These are phyloP conservation scores for Colletotrichum godetiae DNA, from an alignment of 2,329 filamentous ascomycete species.

Conservation along the genomic window DNA sequence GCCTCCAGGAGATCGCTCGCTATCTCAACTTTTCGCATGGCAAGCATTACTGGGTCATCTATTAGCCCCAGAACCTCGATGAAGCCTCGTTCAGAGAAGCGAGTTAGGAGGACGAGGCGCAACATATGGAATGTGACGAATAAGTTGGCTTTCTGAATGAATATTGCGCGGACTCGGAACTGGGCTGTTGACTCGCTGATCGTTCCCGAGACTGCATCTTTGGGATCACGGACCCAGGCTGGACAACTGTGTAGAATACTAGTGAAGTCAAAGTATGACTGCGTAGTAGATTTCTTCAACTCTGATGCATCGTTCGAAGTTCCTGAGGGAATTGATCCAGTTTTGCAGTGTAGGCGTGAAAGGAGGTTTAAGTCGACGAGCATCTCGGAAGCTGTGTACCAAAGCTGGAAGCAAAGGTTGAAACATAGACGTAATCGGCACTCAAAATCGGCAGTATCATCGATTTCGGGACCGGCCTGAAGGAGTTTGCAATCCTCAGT, in stretches of 20 bases:
- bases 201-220: background rate
- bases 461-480: background rate
- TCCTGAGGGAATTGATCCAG: background rate
- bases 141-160: conserved; percentile 54
- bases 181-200: accelerated
- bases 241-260: conserved; percentile 33
- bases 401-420: background rate
- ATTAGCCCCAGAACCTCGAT: conserved; percentile 10
- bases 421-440: conserved; percentile 2
- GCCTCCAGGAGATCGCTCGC: conserved; percentile 54
- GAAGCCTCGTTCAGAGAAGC: background rate
- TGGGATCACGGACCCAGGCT: conserved; percentile 16
- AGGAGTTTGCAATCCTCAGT: background rate
- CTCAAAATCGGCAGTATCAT: background rate
- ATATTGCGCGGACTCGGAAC: conserved; percentile 34
- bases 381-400: conserved; percentile 22
- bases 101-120: conserved; percentile 48
- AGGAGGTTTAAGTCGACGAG: conserved; percentile 21
- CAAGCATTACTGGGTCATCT: conserved; percentile 14
- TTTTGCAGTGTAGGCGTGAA: background rate
- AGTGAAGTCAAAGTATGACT: conserved; percentile 40
- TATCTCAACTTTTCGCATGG: conserved; percentile 52
- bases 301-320: background rate
- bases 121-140: conserved; percentile 54
- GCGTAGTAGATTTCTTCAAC: conserved; percentile 37